These are phyloP conservation scores for Pseudonitzschia delicatissima DNA, from an alignment of 108 stramenopile species.

Conservation along the genomic window DNA sequence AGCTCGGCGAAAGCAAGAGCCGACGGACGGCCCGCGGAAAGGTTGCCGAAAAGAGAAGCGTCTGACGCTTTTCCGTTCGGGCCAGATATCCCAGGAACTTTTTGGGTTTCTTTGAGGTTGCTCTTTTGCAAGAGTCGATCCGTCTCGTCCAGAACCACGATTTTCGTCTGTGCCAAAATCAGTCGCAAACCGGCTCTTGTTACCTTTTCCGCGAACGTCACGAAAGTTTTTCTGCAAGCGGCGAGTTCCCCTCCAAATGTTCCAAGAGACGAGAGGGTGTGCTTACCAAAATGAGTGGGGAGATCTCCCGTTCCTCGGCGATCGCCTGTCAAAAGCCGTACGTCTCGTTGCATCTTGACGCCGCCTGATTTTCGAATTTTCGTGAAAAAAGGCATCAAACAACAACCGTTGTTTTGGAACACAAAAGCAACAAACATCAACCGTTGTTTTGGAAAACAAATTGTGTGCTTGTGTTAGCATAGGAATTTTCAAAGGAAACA, in stretches of 20 bases:
- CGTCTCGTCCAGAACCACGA: conserved; percentile 92
- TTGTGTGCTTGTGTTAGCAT: too few species aligned
- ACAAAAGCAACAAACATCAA: conserved; percentile 1
- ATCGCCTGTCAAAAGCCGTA: conserved; percentile 35
- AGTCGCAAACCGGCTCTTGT: conserved; percentile 4
- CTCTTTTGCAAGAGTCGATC: conserved; percentile 80
- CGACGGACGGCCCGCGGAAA: conserved; percentile 60
- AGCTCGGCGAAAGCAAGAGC: conserved; percentile 59
- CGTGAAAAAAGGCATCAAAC: conserved; percentile 41
- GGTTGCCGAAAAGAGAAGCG: conserved; percentile 94
- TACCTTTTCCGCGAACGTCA: conserved; percentile 32
- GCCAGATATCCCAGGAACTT: conserved; percentile 76
- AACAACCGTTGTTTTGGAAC: neutral
- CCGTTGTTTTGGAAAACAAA: too few species aligned
- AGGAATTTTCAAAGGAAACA: too few species aligned
- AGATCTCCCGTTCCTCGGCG: conserved; percentile 10
- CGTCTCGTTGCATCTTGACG: conserved; percentile 78
- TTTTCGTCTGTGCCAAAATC: conserved; percentile 41
- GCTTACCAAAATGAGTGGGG: conserved; percentile 79
- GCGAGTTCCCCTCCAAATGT: conserved; percentile 50
- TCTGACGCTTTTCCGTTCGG: conserved; percentile 68
- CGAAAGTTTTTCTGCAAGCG: neutral
- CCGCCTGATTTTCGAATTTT: conserved; percentile 38
- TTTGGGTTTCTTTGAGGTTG: conserved; percentile 53
- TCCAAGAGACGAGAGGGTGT: conserved; percentile 92